These are phyloP conservation scores for Xylogone sp. DNA, from an alignment of 2,329 filamentous ascomycete species.

Conservation along the genomic window DNA sequence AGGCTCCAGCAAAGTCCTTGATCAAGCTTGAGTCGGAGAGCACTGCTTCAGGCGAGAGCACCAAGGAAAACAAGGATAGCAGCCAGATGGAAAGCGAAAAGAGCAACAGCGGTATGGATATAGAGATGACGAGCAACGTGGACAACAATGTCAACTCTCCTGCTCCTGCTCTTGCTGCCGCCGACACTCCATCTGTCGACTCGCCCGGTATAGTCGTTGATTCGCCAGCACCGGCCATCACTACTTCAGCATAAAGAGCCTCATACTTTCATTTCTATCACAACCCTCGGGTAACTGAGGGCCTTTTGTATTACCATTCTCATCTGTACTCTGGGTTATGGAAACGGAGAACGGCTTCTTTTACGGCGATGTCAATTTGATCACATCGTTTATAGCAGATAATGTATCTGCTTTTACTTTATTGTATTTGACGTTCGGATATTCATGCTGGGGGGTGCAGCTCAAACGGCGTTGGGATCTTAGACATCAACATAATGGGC, in stretches of 20 bases:
- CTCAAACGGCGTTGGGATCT: constrained; percentile 11
- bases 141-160: constrained; percentile 42
- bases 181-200: constrained; percentile 20
- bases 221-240: constrained; percentile 7
- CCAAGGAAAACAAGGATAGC: constrained; percentile 64
- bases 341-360: background rate
- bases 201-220: background rate
- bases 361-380: background rate
- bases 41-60: constrained; percentile 45
- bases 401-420: background rate
- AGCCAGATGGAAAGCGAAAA: constrained; percentile 50
- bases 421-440: background rate
- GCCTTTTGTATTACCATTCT: background rate
- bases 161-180: constrained; percentile 36
- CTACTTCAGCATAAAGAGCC: constrained; percentile 10
- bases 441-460: background rate
- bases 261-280: background rate
- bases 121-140: constrained; percentile 53
- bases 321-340: background rate
- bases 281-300: background rate
- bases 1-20: constrained; percentile 59
- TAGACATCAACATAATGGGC: background rate
- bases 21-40: constrained; percentile 42
- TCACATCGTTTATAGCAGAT: background rate
- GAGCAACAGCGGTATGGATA: constrained; percentile 55